Base-by-base conservation (phyloP, 768 basidiomycete genomes). In the Gautieria morchelliformis region DNA sequence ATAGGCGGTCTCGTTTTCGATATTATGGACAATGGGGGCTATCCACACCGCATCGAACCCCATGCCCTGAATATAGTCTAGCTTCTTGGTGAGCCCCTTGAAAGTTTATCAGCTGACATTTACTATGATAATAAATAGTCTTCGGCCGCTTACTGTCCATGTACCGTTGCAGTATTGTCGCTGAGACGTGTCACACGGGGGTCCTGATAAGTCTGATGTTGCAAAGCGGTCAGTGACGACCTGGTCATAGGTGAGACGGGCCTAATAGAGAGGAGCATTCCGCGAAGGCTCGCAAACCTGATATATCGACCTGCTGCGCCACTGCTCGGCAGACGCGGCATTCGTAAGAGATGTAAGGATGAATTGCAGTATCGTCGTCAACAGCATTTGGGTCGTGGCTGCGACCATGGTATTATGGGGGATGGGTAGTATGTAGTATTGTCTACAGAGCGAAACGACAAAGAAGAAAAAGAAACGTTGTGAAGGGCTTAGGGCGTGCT, bases 61-160 rank as follows among this genome's bases (percentile, higher is more conserved):
- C 79, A 83, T 80, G 59, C 71, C 72, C 61, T 80, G 74, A 55
- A 84, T 83, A 64, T 84, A 84, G 68, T 83, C 82, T 50, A 84
- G 75, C 60, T 81, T 76, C 59, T 71, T 69, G 52, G 71, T 72
- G 57, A 81, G 71, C 11, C 77, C 76, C 53, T 71, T 71, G 66
- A 76, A 4, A 5, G 8, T 49, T 9, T 5, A 5, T 30, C 15
- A 7, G 48, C 24, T 27, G n/a, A 10, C 48, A 27, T n/a, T 20
- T 17, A 30, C 27, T 8, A 20, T 30, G 27, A 33, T 7, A 5
- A 33, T 10, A 24, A 27, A 27, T 27, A 27, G 27, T 27, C 27
- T 27, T 5, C 27, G n/a, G 8, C 27, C 48, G n/a, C 48, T 49
- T 24, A 49, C 48, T 9, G 42, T 44, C 42, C 42, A 44, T 44